phyloP scores from a whole-genome alignment of 305 asterid species.

The Rubia tinctorum region DNA sequence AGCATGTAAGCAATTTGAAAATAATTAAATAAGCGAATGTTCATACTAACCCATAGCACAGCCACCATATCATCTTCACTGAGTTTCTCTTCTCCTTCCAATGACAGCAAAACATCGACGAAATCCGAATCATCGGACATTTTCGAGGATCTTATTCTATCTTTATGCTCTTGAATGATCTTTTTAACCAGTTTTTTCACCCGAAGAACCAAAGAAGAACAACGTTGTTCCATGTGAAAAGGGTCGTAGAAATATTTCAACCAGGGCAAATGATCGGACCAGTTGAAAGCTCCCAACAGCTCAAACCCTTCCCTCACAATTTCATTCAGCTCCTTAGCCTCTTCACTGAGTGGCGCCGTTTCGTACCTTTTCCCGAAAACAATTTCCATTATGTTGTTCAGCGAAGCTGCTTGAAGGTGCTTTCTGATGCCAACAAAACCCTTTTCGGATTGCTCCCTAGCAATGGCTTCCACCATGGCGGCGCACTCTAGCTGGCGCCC shows the following conservation, averaged over 20 bases:
- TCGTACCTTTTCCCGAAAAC: slow-evolving; percentile 57
- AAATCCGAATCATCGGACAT: slow-evolving; percentile 32
- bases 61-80: slow-evolving; percentile 61
- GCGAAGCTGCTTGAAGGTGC: slow-evolving; percentile 44
- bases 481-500: slow-evolving; percentile 42
- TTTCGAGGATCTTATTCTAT: slow-evolving; percentile 6
- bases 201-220: slow-evolving; percentile 37
- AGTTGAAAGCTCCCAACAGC: slow-evolving; percentile 60
- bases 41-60: slow-evolving; percentile 56
- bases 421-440: slow-evolving; percentile 43
- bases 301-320: slow-evolving; percentile 62
- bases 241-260: slow-evolving; percentile 46
- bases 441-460: slow-evolving; percentile 33
- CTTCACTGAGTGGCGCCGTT: slow-evolving; percentile 19
- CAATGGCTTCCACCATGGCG: slow-evolving; percentile 38
- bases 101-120: slow-evolving; percentile 51
- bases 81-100: slow-evolving; percentile 53
- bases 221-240: slow-evolving; percentile 37
- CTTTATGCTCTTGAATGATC: slow-evolving; percentile 40
- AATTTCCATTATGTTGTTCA: slow-evolving; percentile 50
- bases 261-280: slow-evolving; percentile 75
- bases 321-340: slow-evolving; percentile 40
- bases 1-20: background rate
- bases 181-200: slow-evolving; percentile 39
- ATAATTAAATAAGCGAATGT: background rate